Percentiles rank a stretch among this genome's conserved stretches.
These are phyloP conservation scores for Mytilinidion resinicola DNA, from an alignment of 495 filamentous ascomycete species.

Conservation along the genomic window DNA sequence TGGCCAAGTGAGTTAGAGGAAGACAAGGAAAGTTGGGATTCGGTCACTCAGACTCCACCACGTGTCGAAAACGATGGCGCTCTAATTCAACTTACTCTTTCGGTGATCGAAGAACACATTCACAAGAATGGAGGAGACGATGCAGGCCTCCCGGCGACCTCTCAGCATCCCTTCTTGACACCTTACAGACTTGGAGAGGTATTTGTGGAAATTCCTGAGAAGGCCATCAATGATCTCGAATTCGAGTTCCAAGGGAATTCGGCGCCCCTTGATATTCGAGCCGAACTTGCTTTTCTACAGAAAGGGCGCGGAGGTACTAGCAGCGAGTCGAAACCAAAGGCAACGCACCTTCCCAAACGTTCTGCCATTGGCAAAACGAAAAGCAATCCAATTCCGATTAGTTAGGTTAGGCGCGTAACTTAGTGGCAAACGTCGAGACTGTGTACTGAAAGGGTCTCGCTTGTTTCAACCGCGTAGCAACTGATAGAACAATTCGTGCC, in stretches of 20 bases:
- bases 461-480: neutral
- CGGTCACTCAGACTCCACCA: neutral
- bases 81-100: neutral
- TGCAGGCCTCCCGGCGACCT: neutral
- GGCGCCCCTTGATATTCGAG: neutral
- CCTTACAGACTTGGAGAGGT: neutral
- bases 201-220: neutral
- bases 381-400: neutral
- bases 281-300: neutral
- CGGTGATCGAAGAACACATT: neutral
- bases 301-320: neutral
- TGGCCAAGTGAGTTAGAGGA: neutral
- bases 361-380: neutral
- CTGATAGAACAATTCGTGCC: constrained; percentile 2
- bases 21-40: neutral
- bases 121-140: neutral
- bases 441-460: neutral
- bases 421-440: neutral
- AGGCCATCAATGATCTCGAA: neutral
- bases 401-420: neutral
- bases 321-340: neutral
- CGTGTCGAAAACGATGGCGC: neutral
- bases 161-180: neutral
- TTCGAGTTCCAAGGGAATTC: neutral
- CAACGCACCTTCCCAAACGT: neutral